phyloP scores from a whole-genome alignment of 1,284 basidiomycete genomes.

The Inonotus hispidus region DNA sequence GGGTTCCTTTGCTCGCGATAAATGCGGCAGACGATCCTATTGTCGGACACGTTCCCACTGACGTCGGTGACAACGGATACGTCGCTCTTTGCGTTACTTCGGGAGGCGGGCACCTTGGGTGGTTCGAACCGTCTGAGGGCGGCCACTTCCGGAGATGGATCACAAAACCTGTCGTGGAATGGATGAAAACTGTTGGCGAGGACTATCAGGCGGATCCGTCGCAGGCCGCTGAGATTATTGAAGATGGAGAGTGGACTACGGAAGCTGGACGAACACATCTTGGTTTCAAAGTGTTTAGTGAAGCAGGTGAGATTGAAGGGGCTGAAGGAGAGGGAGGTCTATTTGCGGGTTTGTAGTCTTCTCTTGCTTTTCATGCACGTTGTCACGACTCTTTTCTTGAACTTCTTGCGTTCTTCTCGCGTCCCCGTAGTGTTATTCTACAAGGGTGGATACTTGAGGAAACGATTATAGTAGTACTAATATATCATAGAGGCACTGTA shows the following conservation, averaged over 20 bases:
- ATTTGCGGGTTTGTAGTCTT: conserved; percentile 36
- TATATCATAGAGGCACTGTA: not conserved
- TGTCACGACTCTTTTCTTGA: not conserved
- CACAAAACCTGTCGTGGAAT: conserved; percentile 68
- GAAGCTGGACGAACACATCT: conserved; percentile 43
- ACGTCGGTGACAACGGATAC: conserved; percentile 54
- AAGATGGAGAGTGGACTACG: conserved; percentile 49
- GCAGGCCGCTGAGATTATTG: conserved; percentile 32
- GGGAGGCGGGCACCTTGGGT: conserved; percentile 90
- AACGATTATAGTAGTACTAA: not conserved
- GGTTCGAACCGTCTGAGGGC: conserved; percentile 66
- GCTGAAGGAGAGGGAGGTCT: conserved; percentile 34
- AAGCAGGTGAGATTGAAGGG: conserved; percentile 34
- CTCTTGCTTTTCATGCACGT: not conserved
- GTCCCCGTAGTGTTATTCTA: not conserved
- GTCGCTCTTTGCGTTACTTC: conserved; percentile 72
- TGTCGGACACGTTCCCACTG: conserved; percentile 56
- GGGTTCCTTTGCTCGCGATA: conserved; percentile 74
- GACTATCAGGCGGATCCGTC: conserved; percentile 37
- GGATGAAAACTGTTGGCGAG: conserved; percentile 58
- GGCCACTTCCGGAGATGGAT: conserved; percentile 61
- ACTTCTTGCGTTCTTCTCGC: not conserved
- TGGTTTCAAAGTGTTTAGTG: conserved; percentile 42
- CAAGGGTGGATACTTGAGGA: not conserved
- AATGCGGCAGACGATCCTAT: conserved; percentile 94